Percentiles rank a stretch among this genome's conserved stretches.
Conservation (phyloP, 2,329 filamentous ascomycete species). For the Herpotrichia juniperi region DNA sequence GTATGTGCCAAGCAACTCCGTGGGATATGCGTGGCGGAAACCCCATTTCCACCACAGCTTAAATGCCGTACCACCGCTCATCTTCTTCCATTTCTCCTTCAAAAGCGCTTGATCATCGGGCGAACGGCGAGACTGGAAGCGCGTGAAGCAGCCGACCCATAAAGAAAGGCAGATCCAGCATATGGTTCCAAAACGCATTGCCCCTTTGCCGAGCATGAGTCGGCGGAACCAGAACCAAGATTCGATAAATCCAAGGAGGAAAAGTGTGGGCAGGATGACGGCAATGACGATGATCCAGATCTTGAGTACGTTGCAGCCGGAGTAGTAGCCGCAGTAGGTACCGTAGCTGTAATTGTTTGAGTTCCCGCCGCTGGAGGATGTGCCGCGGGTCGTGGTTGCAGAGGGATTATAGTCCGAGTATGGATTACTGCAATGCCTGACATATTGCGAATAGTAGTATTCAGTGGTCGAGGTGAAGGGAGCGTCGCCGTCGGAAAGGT, state of each 20-base stretch:
- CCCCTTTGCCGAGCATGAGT: conserved; percentile 38
- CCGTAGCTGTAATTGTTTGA: conserved; percentile 1
- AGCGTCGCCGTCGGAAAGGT: conserved; percentile 29
- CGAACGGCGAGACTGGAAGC: conserved; percentile 36
- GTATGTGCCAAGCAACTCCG: conserved; percentile 29
- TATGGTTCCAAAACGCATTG: conserved; percentile 38
- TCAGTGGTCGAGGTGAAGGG: conserved; percentile 27
- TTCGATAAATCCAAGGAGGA: conserved; percentile 40
- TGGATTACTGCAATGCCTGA: conserved; percentile 28
- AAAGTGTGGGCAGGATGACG: conserved; percentile 30
- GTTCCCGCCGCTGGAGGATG: conserved; percentile 9
- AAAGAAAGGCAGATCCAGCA: conserved; percentile 38
- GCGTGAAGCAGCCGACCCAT: conserved; percentile 38
- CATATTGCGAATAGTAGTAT: conserved; percentile 31
- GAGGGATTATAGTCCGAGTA: neutral
- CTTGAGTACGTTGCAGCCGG: conserved; percentile 21
- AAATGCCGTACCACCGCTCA: conserved; percentile 31
- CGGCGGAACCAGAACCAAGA: conserved; percentile 43
- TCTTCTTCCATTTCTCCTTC: conserved; percentile 36
- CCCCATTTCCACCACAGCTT: conserved; percentile 42
- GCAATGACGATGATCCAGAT: conserved; percentile 39
- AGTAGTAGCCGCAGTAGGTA: conserved; percentile 15
- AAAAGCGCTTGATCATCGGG: conserved; percentile 37
- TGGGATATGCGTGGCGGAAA: conserved; percentile 36
- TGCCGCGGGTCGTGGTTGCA: conserved; percentile 12